These are phyloP conservation scores for Aspergillus melleus DNA, from an alignment of 2,329 filamentous ascomycete species.

Conservation along the genomic window DNA sequence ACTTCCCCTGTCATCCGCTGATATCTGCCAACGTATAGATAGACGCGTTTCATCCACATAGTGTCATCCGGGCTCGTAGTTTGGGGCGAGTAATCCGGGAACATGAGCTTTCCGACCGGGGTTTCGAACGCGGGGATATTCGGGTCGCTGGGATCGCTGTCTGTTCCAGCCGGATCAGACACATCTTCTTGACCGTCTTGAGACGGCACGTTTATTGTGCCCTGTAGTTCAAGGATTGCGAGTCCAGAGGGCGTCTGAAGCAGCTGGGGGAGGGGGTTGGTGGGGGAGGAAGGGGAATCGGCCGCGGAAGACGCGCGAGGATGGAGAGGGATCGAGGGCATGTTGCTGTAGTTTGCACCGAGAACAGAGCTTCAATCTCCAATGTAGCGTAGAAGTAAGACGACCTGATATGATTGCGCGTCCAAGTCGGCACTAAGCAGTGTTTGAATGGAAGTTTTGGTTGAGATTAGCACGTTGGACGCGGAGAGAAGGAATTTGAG, in stretches of 20 bases:
- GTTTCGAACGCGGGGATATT: constrained; percentile 40
- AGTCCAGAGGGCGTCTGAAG: constrained; percentile 87
- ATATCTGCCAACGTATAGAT: constrained; percentile 84
- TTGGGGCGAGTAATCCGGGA: constrained; percentile 69
- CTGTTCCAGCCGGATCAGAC: constrained; percentile 19
- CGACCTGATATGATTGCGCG: background rate
- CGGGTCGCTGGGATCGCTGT: constrained; percentile 11
- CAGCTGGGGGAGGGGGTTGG: constrained; percentile 71
- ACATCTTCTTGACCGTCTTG: constrained; percentile 31
- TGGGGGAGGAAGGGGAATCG: constrained; percentile 7
- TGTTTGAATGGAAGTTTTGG: background rate
- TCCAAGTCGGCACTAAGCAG: background rate
- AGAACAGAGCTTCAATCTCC: background rate
- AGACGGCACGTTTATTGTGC: constrained; percentile 74
- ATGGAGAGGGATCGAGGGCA: constrained; percentile 47
- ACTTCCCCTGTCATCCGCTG: constrained; percentile 88
- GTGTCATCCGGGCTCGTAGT: constrained; percentile 52
- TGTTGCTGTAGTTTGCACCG: constrained; percentile 15
- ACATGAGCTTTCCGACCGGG: constrained; percentile 70
- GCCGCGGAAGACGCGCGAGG: constrained; percentile 19
- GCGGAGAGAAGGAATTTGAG: background rate
- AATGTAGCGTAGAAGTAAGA: background rate
- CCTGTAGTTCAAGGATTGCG: constrained; percentile 89
- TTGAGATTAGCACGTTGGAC: background rate
- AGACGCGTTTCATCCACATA: constrained; percentile 86